phyloP scores from a whole-genome alignment of 2,329 filamentous ascomycete genomes.

The Piedraia hortae region DNA sequence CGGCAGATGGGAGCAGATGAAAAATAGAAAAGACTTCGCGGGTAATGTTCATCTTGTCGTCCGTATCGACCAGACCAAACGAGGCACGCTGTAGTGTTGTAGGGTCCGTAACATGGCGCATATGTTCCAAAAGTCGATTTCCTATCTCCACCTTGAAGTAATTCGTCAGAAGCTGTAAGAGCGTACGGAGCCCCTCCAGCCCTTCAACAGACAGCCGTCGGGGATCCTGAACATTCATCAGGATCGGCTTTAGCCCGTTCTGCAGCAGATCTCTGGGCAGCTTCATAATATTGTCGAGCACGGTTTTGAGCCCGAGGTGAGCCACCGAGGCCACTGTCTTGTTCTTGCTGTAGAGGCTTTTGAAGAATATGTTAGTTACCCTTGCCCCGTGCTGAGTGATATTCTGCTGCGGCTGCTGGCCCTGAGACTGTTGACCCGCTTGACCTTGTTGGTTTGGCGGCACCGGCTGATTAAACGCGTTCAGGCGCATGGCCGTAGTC shows the following conservation, averaged over 20 bases:
- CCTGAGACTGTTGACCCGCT: constrained; percentile 3
- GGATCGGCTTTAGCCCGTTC: constrained; percentile 74
- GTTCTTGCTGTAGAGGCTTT: constrained; percentile 80
- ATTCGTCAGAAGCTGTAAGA: constrained; percentile 76
- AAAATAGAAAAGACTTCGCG: constrained; percentile 92
- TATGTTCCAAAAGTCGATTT: constrained; percentile 70
- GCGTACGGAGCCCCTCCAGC: constrained; percentile 65
- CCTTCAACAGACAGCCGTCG: constrained; percentile 71
- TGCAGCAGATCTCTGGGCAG: constrained; percentile 87
- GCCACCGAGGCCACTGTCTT: constrained; percentile 80
- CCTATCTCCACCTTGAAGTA: constrained; percentile 99
- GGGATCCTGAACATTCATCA: constrained; percentile 85
- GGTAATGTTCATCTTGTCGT: constrained; percentile 77
- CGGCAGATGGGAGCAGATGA: constrained; percentile 73
- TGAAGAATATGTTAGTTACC: constrained; percentile 93
- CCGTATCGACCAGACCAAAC: constrained; percentile 83
- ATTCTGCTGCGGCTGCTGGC: constrained; percentile 21
- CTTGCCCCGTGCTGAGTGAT: constrained; percentile 24
- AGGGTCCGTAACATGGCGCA: constrained; percentile 69
- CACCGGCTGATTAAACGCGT: constrained; percentile 47
- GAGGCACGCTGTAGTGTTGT: constrained; percentile 63
- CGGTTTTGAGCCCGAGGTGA: constrained; percentile 66
- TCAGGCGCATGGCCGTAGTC: constrained; percentile 77
- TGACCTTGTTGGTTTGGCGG: constrained; percentile 1
- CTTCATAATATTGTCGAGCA: constrained; percentile 69